phyloP scores from a whole-genome alignment of 1,139 yeast species.

The Candida dubliniensis region DNA sequence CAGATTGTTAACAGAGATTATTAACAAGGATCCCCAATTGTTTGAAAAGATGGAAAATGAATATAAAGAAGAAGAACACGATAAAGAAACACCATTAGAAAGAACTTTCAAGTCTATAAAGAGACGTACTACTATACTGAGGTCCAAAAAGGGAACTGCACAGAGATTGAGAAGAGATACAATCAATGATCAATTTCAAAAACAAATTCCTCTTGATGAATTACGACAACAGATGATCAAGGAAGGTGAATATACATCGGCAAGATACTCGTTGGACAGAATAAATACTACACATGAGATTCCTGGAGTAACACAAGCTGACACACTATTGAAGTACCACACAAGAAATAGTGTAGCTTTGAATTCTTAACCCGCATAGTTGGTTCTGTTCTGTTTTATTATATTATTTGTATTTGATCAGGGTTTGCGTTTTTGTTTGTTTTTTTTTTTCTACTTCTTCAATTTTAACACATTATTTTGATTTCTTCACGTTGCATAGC shows the following conservation, averaged over 20 bases:
- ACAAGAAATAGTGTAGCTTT: slow-evolving; percentile 40
- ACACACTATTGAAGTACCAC: slow-evolving; percentile 46
- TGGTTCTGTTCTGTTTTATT: not conserved
- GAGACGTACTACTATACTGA: slow-evolving; percentile 28
- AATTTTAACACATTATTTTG: not conserved
- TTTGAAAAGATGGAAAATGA: slow-evolving; percentile 35
- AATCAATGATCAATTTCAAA: slow-evolving; percentile 31
- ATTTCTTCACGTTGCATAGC: slow-evolving; percentile 5
- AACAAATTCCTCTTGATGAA: slow-evolving; percentile 31
- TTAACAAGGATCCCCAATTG: slow-evolving; percentile 35
- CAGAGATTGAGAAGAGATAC: slow-evolving; percentile 33
- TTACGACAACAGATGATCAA: slow-evolving; percentile 45
- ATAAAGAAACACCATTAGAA: slow-evolving; percentile 24
- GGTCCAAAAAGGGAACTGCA: slow-evolving; percentile 18
- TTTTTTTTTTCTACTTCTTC: not conserved
- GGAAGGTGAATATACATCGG: slow-evolving; percentile 37
- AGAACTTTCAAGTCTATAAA: slow-evolving; percentile 39
- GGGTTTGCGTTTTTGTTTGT: too few species aligned
- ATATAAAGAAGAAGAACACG: slow-evolving; percentile 13
- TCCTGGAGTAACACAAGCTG: slow-evolving; percentile 54
- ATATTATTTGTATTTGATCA: not conserved
- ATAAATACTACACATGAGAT: slow-evolving; percentile 48
- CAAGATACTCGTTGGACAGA: slow-evolving; percentile 39
- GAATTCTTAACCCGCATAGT: slow-evolving; percentile 9
- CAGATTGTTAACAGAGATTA: slow-evolving; percentile 37